Base-by-base conservation (phyloP, 257 asterid species). In the Lantana camara region DNA sequence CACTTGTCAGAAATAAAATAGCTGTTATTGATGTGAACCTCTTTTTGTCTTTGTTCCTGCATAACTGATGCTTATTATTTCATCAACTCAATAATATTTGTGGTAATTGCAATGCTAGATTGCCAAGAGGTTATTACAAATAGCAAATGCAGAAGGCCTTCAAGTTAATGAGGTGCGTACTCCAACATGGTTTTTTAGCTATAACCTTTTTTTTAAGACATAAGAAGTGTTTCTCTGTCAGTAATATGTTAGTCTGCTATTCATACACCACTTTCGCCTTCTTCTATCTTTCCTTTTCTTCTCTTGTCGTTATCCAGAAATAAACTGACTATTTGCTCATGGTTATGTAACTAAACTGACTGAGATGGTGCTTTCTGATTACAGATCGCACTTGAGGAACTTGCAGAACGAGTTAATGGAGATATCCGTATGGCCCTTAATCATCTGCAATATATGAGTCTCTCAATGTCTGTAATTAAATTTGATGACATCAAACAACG, bases 371-470 rank as follows among this genome's bases (percentile, higher is more conserved):
- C 46, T 58, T 76, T 42, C 14, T 64, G 7, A 55, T 63, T 15
- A 48, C 74, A 94, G 99, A 85, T 88, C 81, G 93, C 96, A 29
- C 85, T 94, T n/a, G 96, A 90, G 83, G 99, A 94, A 74, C 87
- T 94, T 80, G 95, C 89, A 30, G 96, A 90, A 69, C 84, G 95
- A 83, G 88, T 82, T 50, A 86, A 86, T 66, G 99, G 99, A 47
- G 99, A 94, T 76, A 83, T 94, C 70, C 95, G 99, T 19, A 80
- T 94, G 97, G 97, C 99, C 73, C 70, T 94, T 66, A 94, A 94
- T 77, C 95, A 94, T 60, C 82, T 94, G 82, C 97, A 94, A 80
- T 94, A 94, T 75, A 83, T 90, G 99, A 75, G 96, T 62, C 95
- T 94, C 60, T 90, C 96, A 19, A 85, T 78, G 95, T 81, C 95